phyloP scores from a whole-genome alignment of 129 eudicot genomes.

The Flaveria ramosissima region DNA sequence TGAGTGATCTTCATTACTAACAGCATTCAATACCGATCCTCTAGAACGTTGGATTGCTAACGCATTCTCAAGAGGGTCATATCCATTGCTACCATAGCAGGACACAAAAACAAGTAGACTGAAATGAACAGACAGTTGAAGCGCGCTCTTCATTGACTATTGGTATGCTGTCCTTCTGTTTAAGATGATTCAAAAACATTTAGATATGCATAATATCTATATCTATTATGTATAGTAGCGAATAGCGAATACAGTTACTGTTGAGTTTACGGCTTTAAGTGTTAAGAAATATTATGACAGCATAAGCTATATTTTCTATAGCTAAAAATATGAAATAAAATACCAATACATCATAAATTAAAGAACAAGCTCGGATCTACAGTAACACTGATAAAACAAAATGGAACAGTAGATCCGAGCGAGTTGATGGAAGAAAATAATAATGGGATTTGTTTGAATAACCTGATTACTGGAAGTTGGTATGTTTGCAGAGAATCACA shows the following conservation, averaged over 20 bases:
- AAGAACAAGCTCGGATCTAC: neutral
- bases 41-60: neutral
- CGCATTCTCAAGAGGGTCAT: neutral
- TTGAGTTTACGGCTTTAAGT: neutral
- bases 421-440: neutral
- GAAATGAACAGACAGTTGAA: neutral
- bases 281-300: neutral
- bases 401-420: neutral
- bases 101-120: neutral
- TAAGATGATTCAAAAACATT: neutral
- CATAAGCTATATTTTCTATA: neutral
- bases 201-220: neutral
- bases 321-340: neutral
- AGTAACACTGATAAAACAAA: neutral
- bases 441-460: neutral
- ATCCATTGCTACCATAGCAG: neutral
- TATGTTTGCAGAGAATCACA: neutral
- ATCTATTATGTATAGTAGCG: no score
- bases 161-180: neutral
- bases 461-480: neutral
- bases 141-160: neutral
- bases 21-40: neutral
- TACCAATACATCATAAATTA: neutral
- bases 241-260: neutral
- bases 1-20: neutral